Conservation (phyloP, 2,329 filamentous ascomycete genomes). For the Reticulascus tulasneorum region DNA sequence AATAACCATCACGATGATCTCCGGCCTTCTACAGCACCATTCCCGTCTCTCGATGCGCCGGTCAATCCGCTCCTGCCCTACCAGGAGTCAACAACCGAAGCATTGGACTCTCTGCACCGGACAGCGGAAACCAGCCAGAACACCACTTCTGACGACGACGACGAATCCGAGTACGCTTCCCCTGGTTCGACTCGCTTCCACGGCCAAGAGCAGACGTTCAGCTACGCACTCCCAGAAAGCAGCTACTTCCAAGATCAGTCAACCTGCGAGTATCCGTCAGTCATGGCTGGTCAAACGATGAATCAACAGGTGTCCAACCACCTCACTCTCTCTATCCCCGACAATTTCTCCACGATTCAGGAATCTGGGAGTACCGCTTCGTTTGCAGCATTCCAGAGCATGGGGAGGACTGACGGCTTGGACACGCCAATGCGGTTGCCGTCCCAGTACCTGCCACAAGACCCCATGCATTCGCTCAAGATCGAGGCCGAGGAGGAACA, state of each 20-base stretch:
- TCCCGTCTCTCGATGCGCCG: slow-evolving; percentile 10
- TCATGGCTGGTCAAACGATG: slow-evolving; percentile 3
- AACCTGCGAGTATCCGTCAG: slow-evolving; percentile 11
- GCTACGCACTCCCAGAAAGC: slow-evolving; percentile 6
- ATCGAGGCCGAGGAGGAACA: slow-evolving; percentile 17
- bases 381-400: slow-evolving; percentile 7
- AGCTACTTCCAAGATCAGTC: slow-evolving; percentile 9
- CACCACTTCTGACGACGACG: slow-evolving; percentile 1
- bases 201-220: slow-evolving; percentile 4
- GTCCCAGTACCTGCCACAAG: neutral
- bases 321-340: slow-evolving; percentile 13
- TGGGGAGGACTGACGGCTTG: slow-evolving; percentile 6
- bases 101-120: neutral
- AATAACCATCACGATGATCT: slow-evolving; percentile 29
- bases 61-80: neutral
- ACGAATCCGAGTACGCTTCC: slow-evolving; percentile 11
- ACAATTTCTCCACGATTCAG: slow-evolving; percentile 6
- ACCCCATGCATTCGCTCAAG: slow-evolving; percentile 8
- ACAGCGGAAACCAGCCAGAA: neutral
- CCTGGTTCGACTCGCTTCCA: slow-evolving; percentile 10
- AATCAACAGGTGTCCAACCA: slow-evolving; percentile 4
- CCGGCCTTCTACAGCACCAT: slow-evolving; percentile 34
- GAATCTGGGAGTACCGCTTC: slow-evolving; percentile 9
- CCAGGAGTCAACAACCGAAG: slow-evolving; percentile 1
- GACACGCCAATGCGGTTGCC: slow-evolving; percentile 3